Percentiles rank a stretch among this genome's conserved stretches.
Evolutionary conservation across 2,329 filamentous ascomycete species (phyloP).

Genomic region (Phaeosphaeriaceae sp.): DNA sequence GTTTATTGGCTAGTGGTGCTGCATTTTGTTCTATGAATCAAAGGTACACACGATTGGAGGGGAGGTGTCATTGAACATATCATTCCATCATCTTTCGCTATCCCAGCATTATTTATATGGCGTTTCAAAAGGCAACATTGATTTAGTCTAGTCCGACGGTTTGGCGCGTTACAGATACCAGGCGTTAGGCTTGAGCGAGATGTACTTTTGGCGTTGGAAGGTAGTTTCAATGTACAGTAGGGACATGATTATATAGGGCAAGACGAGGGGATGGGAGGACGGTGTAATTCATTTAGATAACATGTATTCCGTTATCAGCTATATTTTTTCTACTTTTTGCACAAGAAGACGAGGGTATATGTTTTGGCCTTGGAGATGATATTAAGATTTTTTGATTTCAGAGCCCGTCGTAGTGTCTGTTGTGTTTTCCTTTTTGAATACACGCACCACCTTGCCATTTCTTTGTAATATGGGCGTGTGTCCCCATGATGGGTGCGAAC

Average conservation of each 20-base stretch:
- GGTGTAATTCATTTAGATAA: too few relatives aligned
- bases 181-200: background rate
- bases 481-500: too few relatives aligned
- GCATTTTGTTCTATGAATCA: conserved; percentile 4
- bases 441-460: too few relatives aligned
- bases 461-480: too few relatives aligned
- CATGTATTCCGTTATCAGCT: background rate
- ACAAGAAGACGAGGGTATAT: background rate
- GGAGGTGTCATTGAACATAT: background rate
- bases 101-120: background rate
- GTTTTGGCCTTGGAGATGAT: too few relatives aligned
- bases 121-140: background rate
- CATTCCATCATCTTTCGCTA: background rate
- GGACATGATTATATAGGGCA: too few relatives aligned
- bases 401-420: too few relatives aligned
- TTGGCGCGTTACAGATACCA: too few relatives aligned
- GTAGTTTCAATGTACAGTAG: background rate
- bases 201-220: background rate
- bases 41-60: background rate
- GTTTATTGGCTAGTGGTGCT: conserved; percentile 20
- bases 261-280: too few relatives aligned
- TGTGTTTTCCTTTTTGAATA: too few relatives aligned
- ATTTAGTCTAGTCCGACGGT: too few relatives aligned
- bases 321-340: background rate
- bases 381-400: too few relatives aligned